Percentiles rank a stretch among this genome's conserved stretches.
These are phyloP conservation scores for Beauveria sp. DNA, from an alignment of 2,329 filamentous ascomycete genomes.

Conservation along the genomic window DNA sequence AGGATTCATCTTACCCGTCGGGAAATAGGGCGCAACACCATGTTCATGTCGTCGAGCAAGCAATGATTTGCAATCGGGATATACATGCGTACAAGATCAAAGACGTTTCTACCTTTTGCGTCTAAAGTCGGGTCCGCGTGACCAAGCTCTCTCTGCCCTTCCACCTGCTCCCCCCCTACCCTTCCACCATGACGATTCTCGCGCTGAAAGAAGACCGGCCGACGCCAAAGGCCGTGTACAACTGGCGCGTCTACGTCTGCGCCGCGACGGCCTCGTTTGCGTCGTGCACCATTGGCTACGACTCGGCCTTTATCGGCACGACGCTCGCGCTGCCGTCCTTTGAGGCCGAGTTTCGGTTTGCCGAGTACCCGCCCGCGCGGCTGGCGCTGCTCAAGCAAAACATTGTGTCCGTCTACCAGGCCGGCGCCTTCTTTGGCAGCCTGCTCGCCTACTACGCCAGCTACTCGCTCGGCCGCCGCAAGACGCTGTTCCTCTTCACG, in stretches of 20 bases:
- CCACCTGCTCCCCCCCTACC: background rate
- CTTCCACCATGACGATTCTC: slow-evolving; percentile 37
- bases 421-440: slow-evolving; percentile 77
- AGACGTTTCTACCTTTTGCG: background rate
- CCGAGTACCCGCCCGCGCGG: slow-evolving; percentile 35
- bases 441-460: slow-evolving; percentile 58
- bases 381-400: slow-evolving; percentile 60
- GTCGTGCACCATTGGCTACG: slow-evolving; percentile 52
- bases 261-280: slow-evolving; percentile 48
- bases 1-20: background rate
- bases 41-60: background rate
- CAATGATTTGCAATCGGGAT: background rate
- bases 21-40: background rate
- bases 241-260: slow-evolving; percentile 51
- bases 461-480: slow-evolving; percentile 60
- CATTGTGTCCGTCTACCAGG: slow-evolving; percentile 76
- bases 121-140: no score
- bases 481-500: slow-evolving; percentile 53
- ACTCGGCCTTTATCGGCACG: slow-evolving; percentile 72
- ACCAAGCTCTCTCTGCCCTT: background rate
- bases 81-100: background rate
- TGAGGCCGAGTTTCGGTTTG: slow-evolving; percentile 58
- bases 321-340: slow-evolving; percentile 67
- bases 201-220: slow-evolving; percentile 48
- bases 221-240: slow-evolving; percentile 51